Evolutionary conservation across 202 grass and related monocot species (phyloP).

Genomic region (Sporobolus alterniflorus): DNA sequence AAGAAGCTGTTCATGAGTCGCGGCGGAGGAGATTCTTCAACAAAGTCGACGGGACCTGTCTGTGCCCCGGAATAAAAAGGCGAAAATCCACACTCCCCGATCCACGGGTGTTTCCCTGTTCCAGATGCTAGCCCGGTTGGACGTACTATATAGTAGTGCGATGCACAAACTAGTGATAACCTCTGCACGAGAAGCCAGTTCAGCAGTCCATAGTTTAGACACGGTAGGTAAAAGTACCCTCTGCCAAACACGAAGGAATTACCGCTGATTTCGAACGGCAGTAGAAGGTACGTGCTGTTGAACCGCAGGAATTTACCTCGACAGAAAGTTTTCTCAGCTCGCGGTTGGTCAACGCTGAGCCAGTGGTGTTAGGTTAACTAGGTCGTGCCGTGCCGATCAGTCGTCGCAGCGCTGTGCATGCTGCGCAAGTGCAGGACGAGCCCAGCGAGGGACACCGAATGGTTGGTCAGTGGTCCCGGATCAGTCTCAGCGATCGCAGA

Average conservation of each 20-base stretch:
- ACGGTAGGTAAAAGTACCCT: too few species aligned
- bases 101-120: background rate
- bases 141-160: background rate
- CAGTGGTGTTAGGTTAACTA: too few species aligned
- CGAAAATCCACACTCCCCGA: background rate
- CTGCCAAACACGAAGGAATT: background rate
- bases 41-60: constrained; percentile 3
- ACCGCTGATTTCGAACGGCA: background rate
- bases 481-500: background rate
- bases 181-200: background rate
- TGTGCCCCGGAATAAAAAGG: background rate
- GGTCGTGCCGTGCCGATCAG: background rate
- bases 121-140: background rate
- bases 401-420: background rate
- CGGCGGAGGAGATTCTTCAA: constrained; percentile 10
- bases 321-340: background rate
- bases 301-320: background rate
- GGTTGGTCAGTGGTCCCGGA: background rate
- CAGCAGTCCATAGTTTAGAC: too few species aligned
- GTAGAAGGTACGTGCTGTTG: too few species aligned
- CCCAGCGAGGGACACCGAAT: background rate
- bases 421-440: background rate
- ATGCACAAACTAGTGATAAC: background rate
- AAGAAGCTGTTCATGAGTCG: background rate
- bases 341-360: background rate